These are phyloP conservation scores for Apiospora saccharicola DNA, from an alignment of 2,329 filamentous ascomycete species.

Conservation along the genomic window DNA sequence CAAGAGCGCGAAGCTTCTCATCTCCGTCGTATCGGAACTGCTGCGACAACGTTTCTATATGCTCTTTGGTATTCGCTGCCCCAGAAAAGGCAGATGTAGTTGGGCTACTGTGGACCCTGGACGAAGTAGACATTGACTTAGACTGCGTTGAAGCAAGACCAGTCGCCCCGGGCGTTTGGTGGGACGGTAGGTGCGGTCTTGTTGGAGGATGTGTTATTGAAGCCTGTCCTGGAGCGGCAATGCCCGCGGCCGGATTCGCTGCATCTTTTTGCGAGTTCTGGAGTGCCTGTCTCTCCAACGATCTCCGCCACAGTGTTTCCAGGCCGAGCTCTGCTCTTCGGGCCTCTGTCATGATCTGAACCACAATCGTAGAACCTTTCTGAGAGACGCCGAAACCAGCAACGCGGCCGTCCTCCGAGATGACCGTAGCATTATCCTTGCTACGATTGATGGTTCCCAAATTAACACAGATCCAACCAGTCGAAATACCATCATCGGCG, in stretches of 20 bases:
- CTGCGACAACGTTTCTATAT: not conserved
- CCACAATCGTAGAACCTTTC: slow-evolving; percentile 59
- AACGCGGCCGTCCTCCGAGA: slow-evolving; percentile 63
- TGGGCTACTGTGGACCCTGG: not conserved
- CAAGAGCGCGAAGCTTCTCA: slow-evolving; percentile 38
- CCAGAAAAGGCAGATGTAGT: not conserved
- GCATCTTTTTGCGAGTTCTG: slow-evolving; percentile 21
- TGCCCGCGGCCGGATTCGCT: not conserved
- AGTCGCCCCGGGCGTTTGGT: slow-evolving; percentile 21
- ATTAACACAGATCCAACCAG: slow-evolving; percentile 96
- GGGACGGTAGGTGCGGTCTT: slow-evolving; percentile 19
- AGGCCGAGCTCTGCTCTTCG: slow-evolving; percentile 60
- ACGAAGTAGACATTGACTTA: slow-evolving; percentile 12
- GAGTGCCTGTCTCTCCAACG: slow-evolving; percentile 31
- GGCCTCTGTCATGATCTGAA: slow-evolving; percentile 65
- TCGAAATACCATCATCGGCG: slow-evolving; percentile 85
- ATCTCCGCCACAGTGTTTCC: slow-evolving; percentile 59
- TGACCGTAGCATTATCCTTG: slow-evolving; percentile 50
- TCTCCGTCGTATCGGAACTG: slow-evolving; percentile 30
- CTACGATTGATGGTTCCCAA: slow-evolving; percentile 73
- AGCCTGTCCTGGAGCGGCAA: not conserved
- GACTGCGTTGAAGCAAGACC: slow-evolving; percentile 8
- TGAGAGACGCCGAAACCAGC: slow-evolving; percentile 76
- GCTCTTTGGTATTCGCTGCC: not conserved
- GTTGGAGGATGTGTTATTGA: slow-evolving; percentile 18